phyloP scores from a whole-genome alignment of 2,329 filamentous ascomycete species.

The Exophiala sideris region DNA sequence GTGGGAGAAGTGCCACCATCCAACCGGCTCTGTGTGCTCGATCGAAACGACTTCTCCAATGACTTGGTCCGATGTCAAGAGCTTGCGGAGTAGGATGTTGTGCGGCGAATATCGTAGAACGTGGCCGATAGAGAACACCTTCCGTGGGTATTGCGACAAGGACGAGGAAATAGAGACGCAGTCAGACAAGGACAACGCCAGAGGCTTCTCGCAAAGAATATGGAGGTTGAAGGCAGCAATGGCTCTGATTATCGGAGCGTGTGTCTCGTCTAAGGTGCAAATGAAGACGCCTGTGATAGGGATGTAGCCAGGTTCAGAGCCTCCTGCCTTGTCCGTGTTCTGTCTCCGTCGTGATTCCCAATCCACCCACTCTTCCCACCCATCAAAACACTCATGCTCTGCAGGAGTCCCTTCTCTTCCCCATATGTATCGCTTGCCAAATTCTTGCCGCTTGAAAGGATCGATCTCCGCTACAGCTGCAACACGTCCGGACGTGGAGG shows the following conservation, averaged over 20 bases:
- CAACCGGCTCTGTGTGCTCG: slow-evolving; percentile 90
- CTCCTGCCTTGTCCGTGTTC: slow-evolving; percentile 45
- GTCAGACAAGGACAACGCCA: slow-evolving; percentile 74
- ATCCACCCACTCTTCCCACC: slow-evolving; percentile 72
- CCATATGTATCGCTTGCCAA: slow-evolving; percentile 75
- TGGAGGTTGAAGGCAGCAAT: slow-evolving; percentile 69
- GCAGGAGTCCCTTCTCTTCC: slow-evolving; percentile 43
- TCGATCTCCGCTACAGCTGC: slow-evolving; percentile 79
- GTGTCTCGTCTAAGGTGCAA: slow-evolving; percentile 82
- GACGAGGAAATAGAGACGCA: slow-evolving; percentile 56
- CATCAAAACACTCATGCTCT: slow-evolving; percentile 65
- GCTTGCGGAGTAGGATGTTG: slow-evolving; percentile 76
- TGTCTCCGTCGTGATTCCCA: slow-evolving; percentile 62
- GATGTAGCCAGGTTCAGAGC: slow-evolving; percentile 51
- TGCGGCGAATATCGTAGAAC: slow-evolving; percentile 91
- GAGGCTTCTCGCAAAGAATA: slow-evolving; percentile 92
- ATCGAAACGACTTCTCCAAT: slow-evolving; percentile 84
- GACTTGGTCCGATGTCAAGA: slow-evolving; percentile 69
- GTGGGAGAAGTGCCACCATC: slow-evolving; percentile 94
- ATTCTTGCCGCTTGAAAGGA: slow-evolving; percentile 67
- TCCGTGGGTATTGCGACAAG: slow-evolving; percentile 29
- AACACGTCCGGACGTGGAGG: slow-evolving; percentile 47
- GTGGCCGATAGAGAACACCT: slow-evolving; percentile 86
- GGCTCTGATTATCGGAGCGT: slow-evolving; percentile 73
- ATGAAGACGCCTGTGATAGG: slow-evolving; percentile 56